A percentile compares a stretch with the other conserved stretches of the same genome.
phyloP scores from a whole-genome alignment of 192 early-diverging fungal species.

The Umbelopsis isabellina region DNA sequence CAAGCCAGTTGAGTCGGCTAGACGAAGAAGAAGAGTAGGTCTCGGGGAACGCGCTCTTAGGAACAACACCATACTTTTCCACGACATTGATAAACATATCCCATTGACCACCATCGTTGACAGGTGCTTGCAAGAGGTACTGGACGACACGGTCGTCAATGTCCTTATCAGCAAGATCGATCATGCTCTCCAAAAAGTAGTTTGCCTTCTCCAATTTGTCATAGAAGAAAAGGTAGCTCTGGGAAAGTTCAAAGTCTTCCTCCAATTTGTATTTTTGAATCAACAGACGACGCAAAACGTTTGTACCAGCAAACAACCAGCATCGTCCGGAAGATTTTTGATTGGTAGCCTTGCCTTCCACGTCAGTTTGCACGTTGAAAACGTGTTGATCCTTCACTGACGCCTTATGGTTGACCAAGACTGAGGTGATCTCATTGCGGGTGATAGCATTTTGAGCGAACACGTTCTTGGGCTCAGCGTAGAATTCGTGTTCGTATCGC shows the following conservation, averaged over 20 bases:
- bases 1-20: constrained; percentile 58
- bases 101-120: constrained; percentile 78
- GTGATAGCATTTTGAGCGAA: constrained; percentile 70
- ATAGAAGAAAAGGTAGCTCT: constrained; percentile 67
- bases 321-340: constrained; percentile 78
- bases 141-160: constrained; percentile 71
- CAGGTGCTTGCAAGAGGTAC: constrained; percentile 67
- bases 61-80: constrained; percentile 76
- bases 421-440: constrained; percentile 55
- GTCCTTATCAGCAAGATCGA: constrained; percentile 62
- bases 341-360: constrained; percentile 64
- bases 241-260: constrained; percentile 79
- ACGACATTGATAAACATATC: constrained; percentile 80
- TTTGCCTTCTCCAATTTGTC: constrained; percentile 84
- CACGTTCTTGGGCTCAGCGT: constrained; percentile 66
- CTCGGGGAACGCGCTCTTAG: constrained; percentile 68
- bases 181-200: constrained; percentile 80
- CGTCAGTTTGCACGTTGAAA: constrained; percentile 58
- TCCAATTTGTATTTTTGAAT: constrained; percentile 63
- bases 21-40: constrained; percentile 65
- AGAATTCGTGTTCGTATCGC: constrained; percentile 49
- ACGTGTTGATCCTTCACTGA: constrained; percentile 56
- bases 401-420: constrained; percentile 62
- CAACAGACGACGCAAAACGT: constrained; percentile 67
- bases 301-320: constrained; percentile 83